A percentile compares a stretch with the other conserved stretches of the same genome.
Conservation (phyloP, 2,329 filamentous ascomycete species). For the Shiraia bambusicola region DNA sequence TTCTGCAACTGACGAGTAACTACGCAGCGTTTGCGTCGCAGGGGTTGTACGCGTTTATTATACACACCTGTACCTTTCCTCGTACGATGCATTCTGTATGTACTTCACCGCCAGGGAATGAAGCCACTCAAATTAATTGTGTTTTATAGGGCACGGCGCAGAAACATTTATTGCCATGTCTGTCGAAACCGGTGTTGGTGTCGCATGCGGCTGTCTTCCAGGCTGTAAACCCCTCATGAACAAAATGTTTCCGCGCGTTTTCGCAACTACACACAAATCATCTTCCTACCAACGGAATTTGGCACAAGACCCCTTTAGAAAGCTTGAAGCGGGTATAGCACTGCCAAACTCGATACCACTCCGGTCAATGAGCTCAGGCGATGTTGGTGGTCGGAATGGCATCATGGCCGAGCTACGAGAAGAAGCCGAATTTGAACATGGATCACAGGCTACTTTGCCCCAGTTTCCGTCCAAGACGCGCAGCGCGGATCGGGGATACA, state of each 20-base stretch:
- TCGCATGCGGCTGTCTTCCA: slow-evolving; percentile 36
- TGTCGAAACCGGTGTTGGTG: slow-evolving; percentile 32
- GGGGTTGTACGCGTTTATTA: slow-evolving; percentile 36
- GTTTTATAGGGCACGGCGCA: slow-evolving; percentile 24
- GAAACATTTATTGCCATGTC: slow-evolving; percentile 29
- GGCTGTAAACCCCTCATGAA: slow-evolving; percentile 37
- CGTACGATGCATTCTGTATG: slow-evolving; percentile 33
- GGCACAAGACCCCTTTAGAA: neutral
- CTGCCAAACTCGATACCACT: neutral
- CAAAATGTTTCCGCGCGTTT: slow-evolving; percentile 28
- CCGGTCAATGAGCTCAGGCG: slow-evolving; percentile 1
- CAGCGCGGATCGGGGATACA: neutral
- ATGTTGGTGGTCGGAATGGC: neutral
- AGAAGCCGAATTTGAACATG: neutral
- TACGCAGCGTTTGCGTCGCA: slow-evolving; percentile 38
- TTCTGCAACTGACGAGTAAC: slow-evolving; percentile 7
- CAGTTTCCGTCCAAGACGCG: neutral
- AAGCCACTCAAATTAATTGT: neutral
- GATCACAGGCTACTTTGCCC: neutral
- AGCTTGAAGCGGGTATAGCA: neutral
- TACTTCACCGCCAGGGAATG: neutral
- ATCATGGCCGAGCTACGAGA: neutral
- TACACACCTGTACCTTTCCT: slow-evolving; percentile 25
- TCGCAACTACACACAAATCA: slow-evolving; percentile 14
- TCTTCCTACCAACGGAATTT: slow-evolving; percentile 10